Evolutionary conservation across 176 grass and related monocot genomes (phyloP), one percentile per base, ranked within the genome.

Genomic region (Musa schizocarpa): DNA sequence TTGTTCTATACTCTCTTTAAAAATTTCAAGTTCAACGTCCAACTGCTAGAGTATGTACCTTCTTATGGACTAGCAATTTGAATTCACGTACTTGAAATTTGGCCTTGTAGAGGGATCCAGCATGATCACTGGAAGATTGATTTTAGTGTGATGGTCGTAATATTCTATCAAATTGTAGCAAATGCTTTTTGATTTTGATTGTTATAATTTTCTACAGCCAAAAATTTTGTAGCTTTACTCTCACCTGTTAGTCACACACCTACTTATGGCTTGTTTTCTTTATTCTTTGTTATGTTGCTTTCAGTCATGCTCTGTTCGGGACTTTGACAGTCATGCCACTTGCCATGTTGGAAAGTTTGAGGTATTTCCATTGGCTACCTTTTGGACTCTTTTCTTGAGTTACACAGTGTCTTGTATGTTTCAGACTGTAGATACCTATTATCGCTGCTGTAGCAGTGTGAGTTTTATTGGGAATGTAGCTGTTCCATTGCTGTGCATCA

Each of bases 361-460:
- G 95, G 95, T 99, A 84, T 13, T 73, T 72, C 54, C 13, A 68
- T 26, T 71, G 13, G 19, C 50, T 71, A 14, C 2, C 8, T 16
- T 83, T 24, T 68, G 53, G 24, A 19, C 74, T 75, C 27, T 51
- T 10, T 53, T 63, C 3, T 22, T 8, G 17, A 22, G 52, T 56
- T 50, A 52, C 11, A 65, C 8, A 52, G 0, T 22, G 59, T 19
- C 21, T 83, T 77, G 11, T 80, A 73, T 81, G 82, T 63, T 54
- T 27, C 75, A 99, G 95, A 99, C 95, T 21, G 95, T 99, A 61
- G 95, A 99, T 89, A 94, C 95, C n/a, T 99, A 94, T 85, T 94
- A 99, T 53, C 91, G 95, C 53, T 75, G 73, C 34, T 93, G 88
- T 78, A 99, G 95, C 78, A 99, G 95, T 86, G 84, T 86, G 59